These are phyloP conservation scores for Schizophyllum amplum DNA, from an alignment of 1,284 basidiomycete genomes.

Conservation along the genomic window DNA sequence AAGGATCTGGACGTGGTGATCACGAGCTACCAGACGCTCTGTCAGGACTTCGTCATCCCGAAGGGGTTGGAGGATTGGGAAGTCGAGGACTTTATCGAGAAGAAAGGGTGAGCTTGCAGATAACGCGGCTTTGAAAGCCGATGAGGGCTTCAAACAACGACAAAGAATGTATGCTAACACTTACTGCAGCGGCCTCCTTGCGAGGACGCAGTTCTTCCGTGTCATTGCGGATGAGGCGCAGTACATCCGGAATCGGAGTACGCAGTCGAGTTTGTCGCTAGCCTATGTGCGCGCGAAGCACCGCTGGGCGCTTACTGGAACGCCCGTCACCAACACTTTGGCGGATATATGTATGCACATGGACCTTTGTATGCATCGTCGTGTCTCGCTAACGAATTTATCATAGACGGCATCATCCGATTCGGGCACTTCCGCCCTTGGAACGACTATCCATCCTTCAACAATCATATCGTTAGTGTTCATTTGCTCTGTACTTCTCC, in stretches of 20 bases:
- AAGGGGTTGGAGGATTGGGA: slow-evolving; percentile 34
- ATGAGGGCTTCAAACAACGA: no score
- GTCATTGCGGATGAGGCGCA: slow-evolving; percentile 65
- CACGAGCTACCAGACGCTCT: slow-evolving; percentile 62
- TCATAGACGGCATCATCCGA: slow-evolving; percentile 51
- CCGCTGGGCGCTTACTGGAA: slow-evolving; percentile 67
- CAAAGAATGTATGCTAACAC: slow-evolving; percentile 3
- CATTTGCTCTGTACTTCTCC: not conserved
- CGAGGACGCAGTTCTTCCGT: slow-evolving; percentile 49
- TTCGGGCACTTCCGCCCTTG: slow-evolving; percentile 61
- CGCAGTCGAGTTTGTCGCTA: slow-evolving; percentile 48
- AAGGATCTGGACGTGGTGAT: slow-evolving; percentile 56
- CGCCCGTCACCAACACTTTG: slow-evolving; percentile 61
- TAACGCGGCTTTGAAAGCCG: not conserved
- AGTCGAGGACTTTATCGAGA: slow-evolving; percentile 36
- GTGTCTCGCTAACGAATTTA: not conserved
- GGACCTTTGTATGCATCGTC: slow-evolving; percentile 1
- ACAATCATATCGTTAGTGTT: slow-evolving; percentile 40
- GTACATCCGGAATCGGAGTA: slow-evolving; percentile 56
- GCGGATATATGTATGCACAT: slow-evolving; percentile 23
- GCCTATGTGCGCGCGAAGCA: slow-evolving; percentile 52
- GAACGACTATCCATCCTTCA: slow-evolving; percentile 61
- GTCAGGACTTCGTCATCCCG: slow-evolving; percentile 44
- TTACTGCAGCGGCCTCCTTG: slow-evolving; percentile 40
- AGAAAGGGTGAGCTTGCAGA: slow-evolving; percentile 41